These are phyloP conservation scores for Aspergillus terreus DNA, from an alignment of 2,329 filamentous ascomycete genomes.

Conservation along the genomic window DNA sequence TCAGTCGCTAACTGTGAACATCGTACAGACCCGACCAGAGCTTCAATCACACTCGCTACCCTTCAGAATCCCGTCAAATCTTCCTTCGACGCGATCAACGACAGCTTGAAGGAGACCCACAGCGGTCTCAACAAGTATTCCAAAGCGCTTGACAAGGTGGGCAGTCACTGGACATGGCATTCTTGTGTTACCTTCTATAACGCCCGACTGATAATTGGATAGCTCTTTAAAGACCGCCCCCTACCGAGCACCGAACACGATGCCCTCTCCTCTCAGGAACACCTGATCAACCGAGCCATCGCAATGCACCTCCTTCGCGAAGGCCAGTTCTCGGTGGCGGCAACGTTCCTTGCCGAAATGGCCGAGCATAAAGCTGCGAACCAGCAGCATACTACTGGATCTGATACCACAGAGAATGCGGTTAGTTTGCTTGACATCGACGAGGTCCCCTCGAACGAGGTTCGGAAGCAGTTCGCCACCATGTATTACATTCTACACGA, in stretches of 20 bases:
- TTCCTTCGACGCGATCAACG: slow-evolving; percentile 74
- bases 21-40: slow-evolving; percentile 60
- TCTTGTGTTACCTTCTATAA: not conserved
- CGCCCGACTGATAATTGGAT: not conserved
- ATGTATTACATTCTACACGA: slow-evolving; percentile 90
- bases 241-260: slow-evolving; percentile 76
- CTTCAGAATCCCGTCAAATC: slow-evolving; percentile 82
- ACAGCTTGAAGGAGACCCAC: slow-evolving; percentile 78
- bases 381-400: slow-evolving; percentile 23
- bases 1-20: not conserved
- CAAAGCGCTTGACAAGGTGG: slow-evolving; percentile 78
- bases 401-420: slow-evolving; percentile 35
- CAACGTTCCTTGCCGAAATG: slow-evolving; percentile 76
- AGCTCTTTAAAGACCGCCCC: slow-evolving; percentile 66
- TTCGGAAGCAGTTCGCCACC: slow-evolving; percentile 77
- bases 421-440: slow-evolving; percentile 50
- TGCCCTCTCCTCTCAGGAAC: slow-evolving; percentile 69
- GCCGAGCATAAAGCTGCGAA: slow-evolving; percentile 42
- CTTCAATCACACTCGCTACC: slow-evolving; percentile 72
- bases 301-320: slow-evolving; percentile 95
- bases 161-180: not conserved
- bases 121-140: slow-evolving; percentile 78
- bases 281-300: slow-evolving; percentile 85
- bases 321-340: slow-evolving; percentile 85
- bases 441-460: slow-evolving; percentile 59